Evolutionary conservation across 805 yeast species (phyloP), one percentile per base, ranked within the genome.

Genomic region (Nakazawaea wickerhamii): DNA sequence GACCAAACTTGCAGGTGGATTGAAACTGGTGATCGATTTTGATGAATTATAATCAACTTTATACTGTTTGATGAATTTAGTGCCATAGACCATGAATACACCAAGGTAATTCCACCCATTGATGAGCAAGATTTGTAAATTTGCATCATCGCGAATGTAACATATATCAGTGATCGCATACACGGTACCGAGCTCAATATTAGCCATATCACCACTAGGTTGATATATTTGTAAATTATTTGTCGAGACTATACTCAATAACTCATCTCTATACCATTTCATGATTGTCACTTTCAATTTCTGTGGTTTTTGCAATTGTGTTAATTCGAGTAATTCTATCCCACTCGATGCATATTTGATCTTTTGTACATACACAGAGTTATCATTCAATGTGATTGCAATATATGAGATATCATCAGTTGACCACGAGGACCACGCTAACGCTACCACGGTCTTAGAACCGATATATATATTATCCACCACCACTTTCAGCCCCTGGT

Each of bases 361-460:
- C 26, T n/a, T 32, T 18, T 25, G 25, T 5, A 40, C 11, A 34
- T 25, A 22, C 4, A 34, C 19, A 3, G 39, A 20, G 26, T 40
- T 40, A 34, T 40, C 43, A 11, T 20, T 19, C 14, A 40, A 28
- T 10, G 27, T 22, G 10, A 35, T 18, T 5, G 30, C n/a, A 4
- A 34, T 13, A 23, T 25, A 23, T 35, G 44, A 35, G 4, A 25
- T n/a, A 11, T 25, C 30, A 23, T 25, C 18, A 20, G 26, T 33
- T 6, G 11, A 7, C 46, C 46, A 43, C 3, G 36, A 36, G 2
- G 48, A 46, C 48, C 48, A 46, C 4, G 27, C 34, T 28, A 46
- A 21, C 9, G 26, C 38, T 9, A 30, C 31, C 10, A 39, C 36
- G n/a, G 19, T 23, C 19, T 10, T 28, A 6, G 18, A 27, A 9